Base-by-base conservation (phyloP, 257 asterid genomes). In the Linderniella brevidens region DNA sequence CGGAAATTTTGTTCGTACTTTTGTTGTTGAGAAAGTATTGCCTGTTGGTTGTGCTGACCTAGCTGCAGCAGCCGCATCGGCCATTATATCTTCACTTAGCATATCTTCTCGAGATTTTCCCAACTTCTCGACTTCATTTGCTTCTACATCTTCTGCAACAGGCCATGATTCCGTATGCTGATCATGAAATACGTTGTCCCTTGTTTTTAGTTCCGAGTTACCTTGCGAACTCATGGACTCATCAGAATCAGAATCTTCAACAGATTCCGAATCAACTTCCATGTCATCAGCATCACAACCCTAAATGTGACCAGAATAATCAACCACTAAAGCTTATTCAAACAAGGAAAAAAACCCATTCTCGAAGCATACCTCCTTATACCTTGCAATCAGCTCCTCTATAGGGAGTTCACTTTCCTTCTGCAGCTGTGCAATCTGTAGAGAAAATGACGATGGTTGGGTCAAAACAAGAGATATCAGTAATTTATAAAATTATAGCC, bases 41-140 rank as follows among this genome's bases (percentile, higher is more conserved):
- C 99, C 99, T 52, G 99, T 90, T 44, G 99, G 99, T 56, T 90
- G 99, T 46, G 99, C 99, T 9, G 88, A 85, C 68, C 93, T 75
- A 41, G 96, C 99, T 52, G 96, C 96, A 49, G 94, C 96, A 11
- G 99, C 99, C 17, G 99, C 99, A 79, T 90, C 93, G 66, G 93
- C 96, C 64, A 90, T 79, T 61, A 68, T 68, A 61, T 58, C 50
- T 47, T 67, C 93, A 75, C 86, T 72, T 55, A 75, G 85, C 41
- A 52, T 52, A 61, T 72, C 92, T 62, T 73, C 83, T 59, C 73
- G 77, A 58, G 85, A 63, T 59, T 68, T 77, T 42, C 40, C 77
- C 15, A 17, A 47, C 62, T 50, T 47, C 35, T 64, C 96, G 60
- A 65, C 67, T 63, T 67, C 82, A 13, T 61, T 66, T 65, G 61